Evolutionary conservation across 805 yeast species (phyloP), one percentile per base, ranked within the genome.

Genomic region (Yamadazyma laniorum): DNA sequence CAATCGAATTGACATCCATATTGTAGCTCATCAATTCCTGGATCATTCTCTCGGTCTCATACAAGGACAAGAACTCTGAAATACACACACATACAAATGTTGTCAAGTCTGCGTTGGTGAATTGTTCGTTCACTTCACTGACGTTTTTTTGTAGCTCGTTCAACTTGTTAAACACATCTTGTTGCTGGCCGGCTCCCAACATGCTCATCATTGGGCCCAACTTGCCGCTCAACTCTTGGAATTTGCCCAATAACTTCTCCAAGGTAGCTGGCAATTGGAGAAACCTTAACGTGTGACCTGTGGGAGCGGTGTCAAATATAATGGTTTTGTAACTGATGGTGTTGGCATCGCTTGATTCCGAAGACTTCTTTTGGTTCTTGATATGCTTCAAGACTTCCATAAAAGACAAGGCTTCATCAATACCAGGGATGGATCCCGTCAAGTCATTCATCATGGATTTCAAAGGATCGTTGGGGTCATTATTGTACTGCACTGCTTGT

Each of bases 281-380:
- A 63, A 93, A 93, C 55, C 99, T 79, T 52, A 93, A 72, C 2
- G 99, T 93, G 65, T 93, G 99, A 25, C 99, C 99, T 0, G 99
- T 93, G 52, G 99, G 99, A 0, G 99, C 99, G n/a, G 99, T 93
- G 63, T 93, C 99, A 56, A 93, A 93, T 49, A 93, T 88, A 48
- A 93, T 90, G 6, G 95, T 88, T 50, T 85, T 88, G 59, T 85
- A 93, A 21, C 59, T 44, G 32, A 58, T 47, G 16, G 57, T 61
- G 18, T 48, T 53, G 9, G 45, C 39, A 11, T 47, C 58, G 21
- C 48, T 58, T 11, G 25, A 25, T 12, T 39, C 42, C 13, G 29
- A 23, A 21, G 42, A 44, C 12, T 44, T 46, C 35, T 56, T 56
- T 65, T 85, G 93, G 49, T 77, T 80, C 65, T 89, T 90, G 63